phyloP scores from a whole-genome alignment of 169 alveolate species.

The Perkinsus chesapeaki region DNA sequence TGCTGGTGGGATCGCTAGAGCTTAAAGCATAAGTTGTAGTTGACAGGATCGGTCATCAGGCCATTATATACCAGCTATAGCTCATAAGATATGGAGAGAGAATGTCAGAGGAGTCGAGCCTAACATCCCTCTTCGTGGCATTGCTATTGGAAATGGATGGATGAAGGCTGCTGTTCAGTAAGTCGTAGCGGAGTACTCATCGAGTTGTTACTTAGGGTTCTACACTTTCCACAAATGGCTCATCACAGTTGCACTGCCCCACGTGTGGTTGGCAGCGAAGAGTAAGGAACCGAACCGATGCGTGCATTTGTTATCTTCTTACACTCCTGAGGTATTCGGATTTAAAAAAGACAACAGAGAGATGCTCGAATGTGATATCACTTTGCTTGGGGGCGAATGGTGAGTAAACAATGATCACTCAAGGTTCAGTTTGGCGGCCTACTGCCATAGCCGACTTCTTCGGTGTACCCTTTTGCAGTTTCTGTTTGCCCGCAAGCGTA shows the following conservation, averaged over 20 bases:
- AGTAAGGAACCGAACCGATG: background rate
- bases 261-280: background rate
- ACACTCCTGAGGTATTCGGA: background rate
- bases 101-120: constrained; percentile 9
- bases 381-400: too few species aligned
- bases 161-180: constrained; percentile 51
- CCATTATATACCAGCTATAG: constrained; percentile 22
- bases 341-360: too few species aligned
- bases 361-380: too few species aligned
- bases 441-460: too few species aligned
- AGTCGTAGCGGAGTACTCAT: background rate
- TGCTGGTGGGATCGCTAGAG: too few species aligned
- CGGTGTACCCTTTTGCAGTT: too few species aligned
- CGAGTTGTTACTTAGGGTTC: background rate
- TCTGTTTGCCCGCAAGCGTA: too few species aligned
- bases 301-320: background rate
- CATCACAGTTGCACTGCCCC: constrained; percentile 36
- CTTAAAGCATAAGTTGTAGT: too few species aligned
- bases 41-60: too few species aligned
- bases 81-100: background rate
- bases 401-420: too few species aligned
- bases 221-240: constrained; percentile 49
- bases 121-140: constrained; percentile 44
- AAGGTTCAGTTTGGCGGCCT: too few species aligned
- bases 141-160: constrained; percentile 73